These are phyloP conservation scores for Schoenoplectus triqueter DNA, from an alignment of 202 grass and related monocot genomes.

Conservation along the genomic window DNA sequence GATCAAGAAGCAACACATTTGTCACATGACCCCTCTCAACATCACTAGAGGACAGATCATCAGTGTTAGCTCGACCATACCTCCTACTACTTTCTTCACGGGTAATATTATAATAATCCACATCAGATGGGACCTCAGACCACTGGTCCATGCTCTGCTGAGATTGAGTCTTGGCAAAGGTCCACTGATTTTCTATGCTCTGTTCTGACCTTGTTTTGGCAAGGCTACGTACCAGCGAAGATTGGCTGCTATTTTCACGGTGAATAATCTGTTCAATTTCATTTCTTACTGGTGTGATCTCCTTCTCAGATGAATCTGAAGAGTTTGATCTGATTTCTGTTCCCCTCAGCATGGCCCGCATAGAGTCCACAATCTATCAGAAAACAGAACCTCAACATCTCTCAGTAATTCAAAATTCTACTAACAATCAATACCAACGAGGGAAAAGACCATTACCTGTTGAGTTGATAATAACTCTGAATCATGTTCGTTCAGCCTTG, in stretches of 20 bases:
- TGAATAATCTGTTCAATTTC: constrained; percentile 53
- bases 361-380: constrained; percentile 48
- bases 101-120: constrained; percentile 49
- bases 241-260: constrained; percentile 56
- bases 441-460: constrained; percentile 33
- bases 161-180: constrained; percentile 73
- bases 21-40: constrained; percentile 63
- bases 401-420: not conserved
- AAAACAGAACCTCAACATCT: not conserved
- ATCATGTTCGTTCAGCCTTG: constrained; percentile 70
- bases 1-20: constrained; percentile 77
- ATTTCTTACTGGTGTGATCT: constrained; percentile 31
- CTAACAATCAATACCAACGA: not conserved
- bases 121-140: constrained; percentile 77
- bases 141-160: constrained; percentile 93
- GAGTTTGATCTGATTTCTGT: constrained; percentile 41
- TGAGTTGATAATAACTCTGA: constrained; percentile 61
- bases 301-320: constrained; percentile 40
- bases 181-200: constrained; percentile 81
- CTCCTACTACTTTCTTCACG: constrained; percentile 32
- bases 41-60: constrained; percentile 56
- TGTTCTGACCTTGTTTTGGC: constrained; percentile 63
- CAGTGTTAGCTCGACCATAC: constrained; percentile 15
- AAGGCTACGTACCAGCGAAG: constrained; percentile 48
- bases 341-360: constrained; percentile 52